phyloP scores from a whole-genome alignment of 495 filamentous ascomycete species.

The Daldinia caldariorum region DNA sequence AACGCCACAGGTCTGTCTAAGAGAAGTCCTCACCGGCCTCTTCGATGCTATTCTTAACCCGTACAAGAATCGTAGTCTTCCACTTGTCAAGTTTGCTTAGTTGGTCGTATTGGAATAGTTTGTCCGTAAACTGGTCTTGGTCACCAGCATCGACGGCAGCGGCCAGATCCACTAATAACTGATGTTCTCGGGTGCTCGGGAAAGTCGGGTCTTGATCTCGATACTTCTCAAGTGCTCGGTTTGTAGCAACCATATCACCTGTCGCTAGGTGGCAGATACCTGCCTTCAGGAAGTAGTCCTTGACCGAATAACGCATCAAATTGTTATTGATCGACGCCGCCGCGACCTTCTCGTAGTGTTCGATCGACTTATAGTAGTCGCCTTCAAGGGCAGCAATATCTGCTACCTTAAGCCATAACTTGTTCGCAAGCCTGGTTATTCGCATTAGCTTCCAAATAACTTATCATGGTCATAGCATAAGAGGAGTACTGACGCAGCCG shows the following conservation, averaged over 20 bases:
- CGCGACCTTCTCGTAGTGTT: conserved; percentile 83
- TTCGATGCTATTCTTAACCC: conserved; percentile 84
- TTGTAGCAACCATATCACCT: conserved; percentile 77
- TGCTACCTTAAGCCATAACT: conserved; percentile 86
- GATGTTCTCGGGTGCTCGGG: conserved; percentile 75
- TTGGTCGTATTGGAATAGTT: conserved; percentile 86
- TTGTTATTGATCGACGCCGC: conserved; percentile 76
- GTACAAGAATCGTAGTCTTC: conserved; percentile 87
- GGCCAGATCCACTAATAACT: conserved; percentile 77
- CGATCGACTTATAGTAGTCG: conserved; percentile 83
- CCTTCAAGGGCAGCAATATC: conserved; percentile 82
- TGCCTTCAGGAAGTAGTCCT: conserved; percentile 92
- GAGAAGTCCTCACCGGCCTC: conserved; percentile 70
- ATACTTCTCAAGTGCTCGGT: conserved; percentile 81
- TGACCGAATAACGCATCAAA: conserved; percentile 89
- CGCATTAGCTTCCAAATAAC: conserved; percentile 31
- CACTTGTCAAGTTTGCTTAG: conserved; percentile 93
- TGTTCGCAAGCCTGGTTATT: conserved; percentile 77
- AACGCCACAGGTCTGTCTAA: conserved; percentile 30
- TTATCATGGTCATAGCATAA: background rate
- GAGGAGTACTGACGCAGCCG: conserved; percentile 72
- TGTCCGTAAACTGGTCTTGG: conserved; percentile 83
- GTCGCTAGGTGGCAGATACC: conserved; percentile 83
- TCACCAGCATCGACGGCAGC: conserved; percentile 77
- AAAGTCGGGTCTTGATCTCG: conserved; percentile 84